Conservation (phyloP, 176 grass and related monocot species). For the Oryza brachyantha region DNA sequence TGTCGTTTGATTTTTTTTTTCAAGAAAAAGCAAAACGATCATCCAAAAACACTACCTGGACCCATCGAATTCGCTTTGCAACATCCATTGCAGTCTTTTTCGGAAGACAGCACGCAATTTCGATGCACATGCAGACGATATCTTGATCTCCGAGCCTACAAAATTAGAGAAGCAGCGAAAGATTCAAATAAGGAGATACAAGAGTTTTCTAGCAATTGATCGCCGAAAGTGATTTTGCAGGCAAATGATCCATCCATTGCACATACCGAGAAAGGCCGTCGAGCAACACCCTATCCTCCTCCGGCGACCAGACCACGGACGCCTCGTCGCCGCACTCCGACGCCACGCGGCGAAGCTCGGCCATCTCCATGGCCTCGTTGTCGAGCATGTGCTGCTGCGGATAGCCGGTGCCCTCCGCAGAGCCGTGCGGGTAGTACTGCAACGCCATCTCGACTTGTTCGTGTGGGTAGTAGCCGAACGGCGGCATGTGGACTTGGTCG, state of each 20-base stretch:
- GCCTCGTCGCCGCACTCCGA: neutral
- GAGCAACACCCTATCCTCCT: slow-evolving; percentile 10
- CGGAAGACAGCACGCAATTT: neutral
- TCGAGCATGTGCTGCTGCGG: neutral
- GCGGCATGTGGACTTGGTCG: too few species aligned
- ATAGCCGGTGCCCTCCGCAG: neutral
- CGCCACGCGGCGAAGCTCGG: neutral
- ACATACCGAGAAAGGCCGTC: neutral
- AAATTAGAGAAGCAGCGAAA: neutral
- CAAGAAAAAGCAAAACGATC: too few species aligned
- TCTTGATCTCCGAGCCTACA: neutral
- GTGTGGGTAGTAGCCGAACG: too few species aligned
- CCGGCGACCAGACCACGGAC: slow-evolving; percentile 3
- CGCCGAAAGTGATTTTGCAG: neutral
- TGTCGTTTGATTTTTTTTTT: too few species aligned
- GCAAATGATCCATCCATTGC: neutral
- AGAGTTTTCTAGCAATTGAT: neutral
- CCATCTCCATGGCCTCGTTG: neutral
- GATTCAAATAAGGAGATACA: neutral
- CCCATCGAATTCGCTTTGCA: slow-evolving; percentile 15
- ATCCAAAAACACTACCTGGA: slow-evolving; percentile 17
- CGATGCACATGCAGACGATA: neutral
- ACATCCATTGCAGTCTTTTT: slow-evolving; percentile 18
- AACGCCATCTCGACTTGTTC: too few species aligned
- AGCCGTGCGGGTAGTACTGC: neutral